A percentile compares a stretch with the other conserved stretches of the same genome.
Conservation (phyloP, 2,329 filamentous ascomycete genomes). For the Aureobasidium sp. region DNA sequence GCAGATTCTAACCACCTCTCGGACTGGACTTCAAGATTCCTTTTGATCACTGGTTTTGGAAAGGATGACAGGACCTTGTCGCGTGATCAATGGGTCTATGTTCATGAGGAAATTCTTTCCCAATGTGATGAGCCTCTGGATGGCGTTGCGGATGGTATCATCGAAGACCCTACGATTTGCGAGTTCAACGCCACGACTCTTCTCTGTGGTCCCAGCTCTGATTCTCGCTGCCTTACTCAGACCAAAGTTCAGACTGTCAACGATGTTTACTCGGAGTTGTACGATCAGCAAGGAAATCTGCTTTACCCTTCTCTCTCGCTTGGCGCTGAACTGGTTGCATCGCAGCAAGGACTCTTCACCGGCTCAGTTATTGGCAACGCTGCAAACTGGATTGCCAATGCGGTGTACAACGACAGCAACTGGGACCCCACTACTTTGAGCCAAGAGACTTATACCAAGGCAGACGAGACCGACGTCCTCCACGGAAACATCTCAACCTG, state of each 20-base stretch:
- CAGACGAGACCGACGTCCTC: conserved; percentile 31
- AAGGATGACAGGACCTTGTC: conserved; percentile 38
- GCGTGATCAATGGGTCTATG: conserved; percentile 34
- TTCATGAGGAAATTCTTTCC: conserved; percentile 38
- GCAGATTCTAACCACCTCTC: conserved; percentile 39
- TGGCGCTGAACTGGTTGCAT: conserved; percentile 36
- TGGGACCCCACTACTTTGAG: conserved; percentile 37
- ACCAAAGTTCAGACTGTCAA: conserved; percentile 41
- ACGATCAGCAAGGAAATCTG: conserved; percentile 37
- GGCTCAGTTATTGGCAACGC: conserved; percentile 39
- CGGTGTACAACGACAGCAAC: conserved; percentile 39
- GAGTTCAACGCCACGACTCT: conserved; percentile 35
- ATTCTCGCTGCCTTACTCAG: conserved; percentile 36
- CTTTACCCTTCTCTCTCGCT: conserved; percentile 47
- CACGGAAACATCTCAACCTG: conserved; percentile 37
- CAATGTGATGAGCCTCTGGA: conserved; percentile 48
- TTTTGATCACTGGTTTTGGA: conserved; percentile 34
- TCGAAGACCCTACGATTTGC: conserved; percentile 42
- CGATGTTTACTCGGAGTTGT: conserved; percentile 37
- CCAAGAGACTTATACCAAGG: conserved; percentile 36
- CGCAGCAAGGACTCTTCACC: conserved; percentile 30
- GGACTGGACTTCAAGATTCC: conserved; percentile 40
- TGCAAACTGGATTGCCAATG: conserved; percentile 45
- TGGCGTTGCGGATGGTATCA: conserved; percentile 42
- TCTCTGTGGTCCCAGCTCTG: conserved; percentile 32